Percentiles rank a stretch among this genome's conserved stretches.
Evolutionary conservation across 352 stramenopile species (phyloP).

Genomic region (Phytophthora colocasiae): DNA sequence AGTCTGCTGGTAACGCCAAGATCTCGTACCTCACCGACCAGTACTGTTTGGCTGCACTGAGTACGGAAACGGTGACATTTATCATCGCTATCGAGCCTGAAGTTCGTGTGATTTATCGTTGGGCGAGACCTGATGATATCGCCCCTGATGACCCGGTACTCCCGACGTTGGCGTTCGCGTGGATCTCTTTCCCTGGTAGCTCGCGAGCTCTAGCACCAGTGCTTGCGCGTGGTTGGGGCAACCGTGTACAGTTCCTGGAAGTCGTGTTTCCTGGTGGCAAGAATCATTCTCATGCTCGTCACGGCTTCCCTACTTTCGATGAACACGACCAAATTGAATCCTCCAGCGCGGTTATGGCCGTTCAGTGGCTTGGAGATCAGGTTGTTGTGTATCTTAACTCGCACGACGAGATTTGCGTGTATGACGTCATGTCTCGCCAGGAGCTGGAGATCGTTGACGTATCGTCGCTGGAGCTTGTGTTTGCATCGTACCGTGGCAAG

Average conservation of each 20-base stretch:
- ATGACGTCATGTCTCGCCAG: slow-evolving; percentile 96
- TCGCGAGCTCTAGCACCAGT: slow-evolving; percentile 87
- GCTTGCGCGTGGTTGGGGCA: slow-evolving; percentile 94
- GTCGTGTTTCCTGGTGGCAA: slow-evolving; percentile 81
- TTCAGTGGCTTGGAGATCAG: slow-evolving; percentile 97
- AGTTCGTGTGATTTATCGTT: slow-evolving; percentile 95
- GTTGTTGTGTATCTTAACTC: slow-evolving; percentile 95
- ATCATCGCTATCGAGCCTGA: slow-evolving; percentile 95
- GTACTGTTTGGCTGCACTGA: slow-evolving; percentile 84
- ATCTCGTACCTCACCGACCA: slow-evolving; percentile 87
- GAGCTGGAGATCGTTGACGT: slow-evolving; percentile 96
- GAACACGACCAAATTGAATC: slow-evolving; percentile 94
- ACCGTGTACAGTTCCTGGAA: slow-evolving; percentile 94
- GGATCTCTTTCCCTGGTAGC: slow-evolving; percentile 91
- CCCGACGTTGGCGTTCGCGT: slow-evolving; percentile 95
- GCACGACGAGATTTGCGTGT: slow-evolving; percentile 96
- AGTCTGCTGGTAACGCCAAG: slow-evolving; percentile 85
- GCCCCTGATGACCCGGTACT: slow-evolving; percentile 78
- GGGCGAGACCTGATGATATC: slow-evolving; percentile 86
- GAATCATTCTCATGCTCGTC: slow-evolving; percentile 76
- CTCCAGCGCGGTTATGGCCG: slow-evolving; percentile 89
- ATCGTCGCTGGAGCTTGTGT: slow-evolving; percentile 93
- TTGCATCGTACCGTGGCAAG: slow-evolving; percentile 92
- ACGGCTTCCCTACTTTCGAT: slow-evolving; percentile 95
- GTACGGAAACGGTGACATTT: slow-evolving; percentile 95